phyloP scores from a whole-genome alignment of 1,284 basidiomycete species.

The Termitomyces sp. region DNA sequence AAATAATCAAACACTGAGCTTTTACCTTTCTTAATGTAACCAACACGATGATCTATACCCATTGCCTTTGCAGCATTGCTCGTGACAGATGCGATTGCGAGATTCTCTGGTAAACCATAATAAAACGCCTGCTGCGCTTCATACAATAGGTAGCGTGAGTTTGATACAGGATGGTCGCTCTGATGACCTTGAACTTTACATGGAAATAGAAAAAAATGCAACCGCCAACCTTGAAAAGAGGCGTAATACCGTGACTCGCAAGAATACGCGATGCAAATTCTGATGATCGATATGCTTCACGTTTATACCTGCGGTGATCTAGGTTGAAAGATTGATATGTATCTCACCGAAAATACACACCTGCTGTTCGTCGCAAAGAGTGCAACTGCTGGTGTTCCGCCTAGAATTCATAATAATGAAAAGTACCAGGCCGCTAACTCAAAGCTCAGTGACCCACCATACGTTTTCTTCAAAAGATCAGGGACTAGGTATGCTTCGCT shows the following conservation, averaged over 20 bases:
- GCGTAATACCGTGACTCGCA: slow-evolving; percentile 57
- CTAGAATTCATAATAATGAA: slow-evolving; percentile 21
- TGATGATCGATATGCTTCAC: slow-evolving; percentile 73
- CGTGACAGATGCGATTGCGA: slow-evolving; percentile 72
- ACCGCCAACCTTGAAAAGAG: slow-evolving; percentile 57
- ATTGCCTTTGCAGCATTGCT: slow-evolving; percentile 38
- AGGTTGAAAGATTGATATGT: neutral
- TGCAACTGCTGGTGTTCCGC: slow-evolving; percentile 66
- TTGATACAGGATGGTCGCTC: slow-evolving; percentile 70
- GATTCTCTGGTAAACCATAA: slow-evolving; percentile 60
- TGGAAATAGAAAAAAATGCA: neutral
- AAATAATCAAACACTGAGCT: neutral
- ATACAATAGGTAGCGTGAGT: slow-evolving; percentile 76
- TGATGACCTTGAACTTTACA: slow-evolving; percentile 22
- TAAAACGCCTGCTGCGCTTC: slow-evolving; percentile 88
- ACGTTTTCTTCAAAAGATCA: slow-evolving; percentile 69
- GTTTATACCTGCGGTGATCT: slow-evolving; percentile 53
- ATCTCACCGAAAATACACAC: slow-evolving; percentile 18
- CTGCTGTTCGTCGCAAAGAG: slow-evolving; percentile 68
- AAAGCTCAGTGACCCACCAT: slow-evolving; percentile 33
- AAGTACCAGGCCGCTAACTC: neutral
- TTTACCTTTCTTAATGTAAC: slow-evolving; percentile 37
- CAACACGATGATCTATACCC: slow-evolving; percentile 43
- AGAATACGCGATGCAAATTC: slow-evolving; percentile 77
- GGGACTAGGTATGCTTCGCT: slow-evolving; percentile 84